Evolutionary conservation across 495 filamentous ascomycete species (phyloP), one percentile per base, ranked within the genome.

Genomic region (Tuber brumale): DNA sequence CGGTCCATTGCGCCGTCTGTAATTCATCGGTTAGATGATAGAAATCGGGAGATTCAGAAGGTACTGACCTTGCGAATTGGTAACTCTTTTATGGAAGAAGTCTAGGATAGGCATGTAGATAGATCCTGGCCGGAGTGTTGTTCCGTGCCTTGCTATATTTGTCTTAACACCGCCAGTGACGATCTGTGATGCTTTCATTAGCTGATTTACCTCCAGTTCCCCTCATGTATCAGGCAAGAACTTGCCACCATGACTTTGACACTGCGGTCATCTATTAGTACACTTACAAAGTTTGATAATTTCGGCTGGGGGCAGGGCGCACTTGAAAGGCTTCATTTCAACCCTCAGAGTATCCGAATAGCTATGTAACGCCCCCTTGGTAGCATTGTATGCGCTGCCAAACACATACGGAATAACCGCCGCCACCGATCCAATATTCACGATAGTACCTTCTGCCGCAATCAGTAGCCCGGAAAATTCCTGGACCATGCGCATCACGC

Each of bases 381-480:
- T 87, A 16, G 88, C 86, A 75, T 85, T 86, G 82, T 89, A 90
- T 41, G 83, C 84, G 41, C 80, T 81, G 70, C 84, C 83, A 75
- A 84, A 88, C 41, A 85, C 84, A 19, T 86, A 79, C 72, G 84
- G 82, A n/a, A 85, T 78, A 72, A 86, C 78, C 9, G 85, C 87
- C 27, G 84, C 85, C n/a, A 90, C 75, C 19, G 86, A 88, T 3
- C 85, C 87, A 61, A 88, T 85, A 71, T 86, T 88, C 19, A 86
- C 85, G 16, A 89, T 84, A 3, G 84, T 84, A 1, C 88, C 87
- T 66, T 83, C 84, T 1, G 86, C 81, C 18, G 80, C 74, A 37
- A 89, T 84, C 42, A 91, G 75, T 16, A 89, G 80, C 18, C 87
- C 86, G 31, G 86, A 73, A 81, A 91, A 91, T 1, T 86, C 86